Percentiles rank a stretch among this genome's conserved stretches.
These are phyloP conservation scores for Ustilago shanxiensis DNA, from an alignment of 1,284 basidiomycete genomes.

Conservation along the genomic window DNA sequence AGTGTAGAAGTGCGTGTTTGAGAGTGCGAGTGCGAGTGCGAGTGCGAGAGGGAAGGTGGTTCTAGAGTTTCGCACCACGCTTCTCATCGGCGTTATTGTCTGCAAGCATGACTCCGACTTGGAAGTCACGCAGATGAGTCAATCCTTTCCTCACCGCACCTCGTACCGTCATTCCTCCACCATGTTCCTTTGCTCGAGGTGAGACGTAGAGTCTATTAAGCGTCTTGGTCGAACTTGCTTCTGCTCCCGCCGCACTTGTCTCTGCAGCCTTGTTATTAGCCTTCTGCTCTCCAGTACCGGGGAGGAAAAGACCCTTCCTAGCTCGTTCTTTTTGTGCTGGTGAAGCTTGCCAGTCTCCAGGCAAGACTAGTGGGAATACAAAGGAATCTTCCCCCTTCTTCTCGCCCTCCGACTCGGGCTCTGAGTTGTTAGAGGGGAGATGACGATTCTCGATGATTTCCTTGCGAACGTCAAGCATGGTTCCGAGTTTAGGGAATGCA, in stretches of 20 bases:
- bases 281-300: conserved; percentile 21
- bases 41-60: no score
- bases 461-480: conserved; percentile 39
- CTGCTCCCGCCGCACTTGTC: no score
- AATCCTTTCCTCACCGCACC: conserved; percentile 51
- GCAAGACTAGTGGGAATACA: conserved; percentile 61
- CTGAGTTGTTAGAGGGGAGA: not conserved
- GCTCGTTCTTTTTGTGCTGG: conserved; percentile 47
- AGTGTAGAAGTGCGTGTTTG: not conserved
- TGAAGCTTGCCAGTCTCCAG: conserved; percentile 58
- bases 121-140: conserved; percentile 50
- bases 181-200: conserved; percentile 48
- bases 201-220: conserved; percentile 62
- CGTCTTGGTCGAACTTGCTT: conserved; percentile 16
- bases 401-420: conserved; percentile 6
- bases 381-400: conserved; percentile 48
- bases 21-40: not conserved
- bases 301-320: conserved; percentile 22
- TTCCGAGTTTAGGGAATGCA: conserved; percentile 45
- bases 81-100: conserved; percentile 5
- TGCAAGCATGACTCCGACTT: conserved; percentile 49
- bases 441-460: conserved; percentile 29
- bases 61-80: conserved; percentile 22
- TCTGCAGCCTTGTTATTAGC: not conserved
- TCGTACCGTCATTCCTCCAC: conserved; percentile 59